Evolutionary conservation across 2,329 filamentous ascomycete genomes (phyloP), one percentile per base, ranked within the genome.

Genomic region (Monosporascus sp.): DNA sequence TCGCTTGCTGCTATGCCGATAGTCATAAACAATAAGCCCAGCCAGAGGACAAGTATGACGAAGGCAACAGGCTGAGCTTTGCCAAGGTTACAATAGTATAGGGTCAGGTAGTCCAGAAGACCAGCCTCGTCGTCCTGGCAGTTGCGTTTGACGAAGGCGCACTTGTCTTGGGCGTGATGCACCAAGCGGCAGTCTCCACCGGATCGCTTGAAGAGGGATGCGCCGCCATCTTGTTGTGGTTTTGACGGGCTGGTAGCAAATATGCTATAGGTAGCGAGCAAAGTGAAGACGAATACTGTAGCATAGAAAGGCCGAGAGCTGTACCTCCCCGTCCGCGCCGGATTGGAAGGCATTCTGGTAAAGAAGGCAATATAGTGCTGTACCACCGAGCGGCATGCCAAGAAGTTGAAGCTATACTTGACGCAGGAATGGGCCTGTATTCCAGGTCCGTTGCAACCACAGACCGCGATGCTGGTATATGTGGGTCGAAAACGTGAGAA

Each of bases 1-100:
- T 99, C 94, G 72, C 91, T 97, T 22, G 94, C 94, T 15, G 94
- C 94, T 59, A 99, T 97, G 55, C 94, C 94, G 59, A 99, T 97
- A 15, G 94, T 97, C 62, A 89, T 93, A 73, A 99, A 99, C 7
- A 99, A 83, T 51, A 97, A 75, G 38, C 83, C 88, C 7, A 97
- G 81, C 94, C 94, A 99, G 55, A 86, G 63, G 17, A 90, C 80
- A 46, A 99, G 77, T 43, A 96, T 75, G 22, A 77, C 67, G 65
- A 99, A 95, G n/a, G 89, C 90, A 46, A 96, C 59, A 1, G 88
- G 85, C 65, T 90, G 86, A 15, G 77, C 83, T 51, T 82, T 72
- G 51, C 78, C 76, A 36, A 96, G 77, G 44, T 76, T 75, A 77
- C 94, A 99, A 72, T 96, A 99, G 77, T 96, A 99, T 51, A 97